Base-by-base conservation (phyloP, 495 filamentous ascomycete species). In the Entonaema liquescens region DNA sequence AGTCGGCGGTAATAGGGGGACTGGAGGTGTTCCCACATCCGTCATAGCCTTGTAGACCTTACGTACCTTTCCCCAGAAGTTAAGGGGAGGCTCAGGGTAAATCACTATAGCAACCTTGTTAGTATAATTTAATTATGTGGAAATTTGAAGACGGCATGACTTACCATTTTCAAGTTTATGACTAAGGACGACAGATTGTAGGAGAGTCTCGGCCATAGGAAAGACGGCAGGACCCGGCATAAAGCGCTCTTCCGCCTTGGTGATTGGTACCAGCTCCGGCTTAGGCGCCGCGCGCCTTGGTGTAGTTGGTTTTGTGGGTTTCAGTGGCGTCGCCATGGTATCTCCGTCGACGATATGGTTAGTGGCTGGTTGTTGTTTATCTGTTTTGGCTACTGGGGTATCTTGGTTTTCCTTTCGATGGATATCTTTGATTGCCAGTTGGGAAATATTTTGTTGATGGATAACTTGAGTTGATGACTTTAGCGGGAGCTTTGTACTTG, bases 161-260 rank as follows among this genome's bases (percentile, higher is more conserved):
- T 70, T 74, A 77, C 75, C 33, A 1, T 25, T 15, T 58, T 59
- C 65, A 13, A 76, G 62, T 21, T 71, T 42, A 5, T 64, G n/a
- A 31, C 70, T 74, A 8, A 77, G 58, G 15, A 53, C 13, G 11
- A 76, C 12, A 12, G 70, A 61, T 33, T 77, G 75, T 28, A 74
- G 58, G n/a, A 74, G 61, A 9, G 73, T 74, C 29, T 77, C 75
- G 11, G 65, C 73, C 73, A 76, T 76, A 17, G 75, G 73, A 59
- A 76, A 77, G n/a, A 76, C 11, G 38, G 73, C 73, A 36, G 75
- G 75, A 11, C 75, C 75, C 6, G 65, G 68, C 8, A 72, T 49
- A 50, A 74, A 77, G 9, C 57, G 59, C 11, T 47, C 23, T 5
- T 47, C 44, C 19, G 35, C 35, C 50, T 64, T 44, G 5, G 13